Evolutionary conservation across 352 stramenopile species (phyloP), one percentile per base, ranked within the genome.

Genomic region (Globisporangium perplexum): DNA sequence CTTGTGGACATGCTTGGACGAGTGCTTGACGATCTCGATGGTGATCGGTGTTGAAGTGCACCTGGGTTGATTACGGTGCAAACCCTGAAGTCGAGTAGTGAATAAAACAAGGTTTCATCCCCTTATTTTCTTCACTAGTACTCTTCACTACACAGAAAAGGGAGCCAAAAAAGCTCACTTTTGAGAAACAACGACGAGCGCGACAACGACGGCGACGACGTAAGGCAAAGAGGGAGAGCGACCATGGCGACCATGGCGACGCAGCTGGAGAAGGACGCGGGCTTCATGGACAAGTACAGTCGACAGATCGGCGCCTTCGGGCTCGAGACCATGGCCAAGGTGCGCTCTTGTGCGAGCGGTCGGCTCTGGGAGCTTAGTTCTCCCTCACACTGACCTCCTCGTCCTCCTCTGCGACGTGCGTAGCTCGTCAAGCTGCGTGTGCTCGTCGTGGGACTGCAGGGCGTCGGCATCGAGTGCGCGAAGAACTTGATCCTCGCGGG

Each of bases 401-500:
- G 2, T 38, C 14, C 4, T 50, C 26, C 26, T 2, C 26, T 5
- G 18, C 47, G 36, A 30, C 44, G 23, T 48, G n/a, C 6, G 38
- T 48, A 87, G 77, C 42, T 91, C 47, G 77, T 92, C 50, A 87
- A 86, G 63, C 66, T 96, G 14, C 79, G 86, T 57, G 82, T 96
- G 47, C 64, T 96, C 47, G 72, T 96, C 51, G 83, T 96, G 18
- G 85, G 86, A 18, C 64, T 96, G 53, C 85, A 88, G 55, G 71
- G 90, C 53, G 70, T 96, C 20, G 92, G 92, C 53, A 83, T 92
- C 23, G 92, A 98, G 62, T 90, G 72, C 43, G 84, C 87, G 50
- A 98, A 98, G 82, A 98, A 98, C 63, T 68, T 97, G 44, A 92
- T 96, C 46, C 74, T 98, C 26, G 89, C 90, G 12, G 92, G 92